Evolutionary conservation across 2,329 filamentous ascomycete genomes (phyloP), one percentile per base, ranked within the genome.

Genomic region (Pseudocercospora fuligena): DNA sequence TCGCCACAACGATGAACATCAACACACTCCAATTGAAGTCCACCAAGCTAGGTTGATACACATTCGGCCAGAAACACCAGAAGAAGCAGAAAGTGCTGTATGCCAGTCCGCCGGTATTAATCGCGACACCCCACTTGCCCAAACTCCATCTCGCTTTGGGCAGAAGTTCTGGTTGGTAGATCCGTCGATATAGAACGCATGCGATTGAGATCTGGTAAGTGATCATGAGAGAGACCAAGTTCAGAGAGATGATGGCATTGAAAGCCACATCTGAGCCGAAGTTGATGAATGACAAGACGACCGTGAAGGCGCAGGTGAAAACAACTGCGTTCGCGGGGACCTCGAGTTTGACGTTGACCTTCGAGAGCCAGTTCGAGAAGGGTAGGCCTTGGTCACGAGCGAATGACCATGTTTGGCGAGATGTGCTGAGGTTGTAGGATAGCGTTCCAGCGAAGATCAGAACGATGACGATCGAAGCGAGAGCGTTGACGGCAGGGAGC

Each of bases 131-230:
- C 71, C 71, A 80, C 16, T 59, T 65, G 21, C 80, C 80, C 6
- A 82, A 76, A 16, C 75, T 78, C 78, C 78, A 82, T 29, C 75
- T 73, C 58, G 78, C 77, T 54, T 69, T 64, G 12, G 79, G 79
- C 5, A 82, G 75, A 5, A 78, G 74, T 58, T 78, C 75, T 0
- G 78, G 78, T 46, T 77, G 73, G 25, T 72, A 73, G 54, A 81
- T 68, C 49, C 80, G 78, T 40, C 78, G 75, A 67, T 78, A 80
- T 21, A 81, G 73, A 8, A 82, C 76, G 64, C 77, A 78, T 62
- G 77, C 77, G 63, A 82, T 81, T 21, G 73, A 76, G 63, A 82
- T 73, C 53, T 78, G 73, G 73, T 82, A 83, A 12, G 79, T 80
- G 9, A 77, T 78, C 75, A 82, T 77, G 5, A 80, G 70, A 5